These are phyloP conservation scores for Blastocystis sp. DNA, from an alignment of 352 stramenopile genomes.

Conservation along the genomic window DNA sequence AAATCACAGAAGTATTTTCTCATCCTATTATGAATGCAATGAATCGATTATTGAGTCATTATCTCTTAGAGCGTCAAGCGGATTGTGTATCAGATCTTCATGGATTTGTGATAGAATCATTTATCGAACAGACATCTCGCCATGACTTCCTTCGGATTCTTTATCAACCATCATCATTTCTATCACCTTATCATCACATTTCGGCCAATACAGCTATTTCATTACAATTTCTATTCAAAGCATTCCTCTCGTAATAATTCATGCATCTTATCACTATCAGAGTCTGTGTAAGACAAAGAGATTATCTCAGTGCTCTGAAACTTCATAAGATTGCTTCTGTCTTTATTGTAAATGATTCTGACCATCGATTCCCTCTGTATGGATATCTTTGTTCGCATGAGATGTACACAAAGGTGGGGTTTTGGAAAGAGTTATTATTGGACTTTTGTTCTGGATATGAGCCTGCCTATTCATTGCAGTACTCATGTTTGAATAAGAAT, in stretches of 20 bases:
- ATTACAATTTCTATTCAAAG: neutral
- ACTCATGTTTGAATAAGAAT: neutral
- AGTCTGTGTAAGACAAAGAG: conserved; percentile 20
- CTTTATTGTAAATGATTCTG: neutral
- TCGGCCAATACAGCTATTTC: neutral
- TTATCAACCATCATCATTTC: neutral
- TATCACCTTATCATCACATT: neutral
- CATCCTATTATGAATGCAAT: conserved; percentile 7
- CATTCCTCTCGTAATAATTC: neutral
- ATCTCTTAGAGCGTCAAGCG: neutral
- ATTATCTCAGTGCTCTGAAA: conserved; percentile 11
- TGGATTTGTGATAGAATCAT: neutral
- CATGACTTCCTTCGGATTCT: neutral
- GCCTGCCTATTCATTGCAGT: conserved; percentile 17
- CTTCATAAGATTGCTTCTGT: neutral
- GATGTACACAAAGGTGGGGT: conserved; percentile 49
- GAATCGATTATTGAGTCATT: neutral
- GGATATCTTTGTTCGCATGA: neutral
- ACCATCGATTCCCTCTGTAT: conserved; percentile 5
- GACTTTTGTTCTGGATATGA: conserved; percentile 2
- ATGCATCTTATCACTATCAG: neutral
- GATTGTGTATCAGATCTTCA: neutral
- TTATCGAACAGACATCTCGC: neutral
- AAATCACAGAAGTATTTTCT: conserved; percentile 8
- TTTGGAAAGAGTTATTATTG: conserved; percentile 41